Evolutionary conservation across 352 stramenopile species (phyloP).

Genomic region (Globisporangium polare): DNA sequence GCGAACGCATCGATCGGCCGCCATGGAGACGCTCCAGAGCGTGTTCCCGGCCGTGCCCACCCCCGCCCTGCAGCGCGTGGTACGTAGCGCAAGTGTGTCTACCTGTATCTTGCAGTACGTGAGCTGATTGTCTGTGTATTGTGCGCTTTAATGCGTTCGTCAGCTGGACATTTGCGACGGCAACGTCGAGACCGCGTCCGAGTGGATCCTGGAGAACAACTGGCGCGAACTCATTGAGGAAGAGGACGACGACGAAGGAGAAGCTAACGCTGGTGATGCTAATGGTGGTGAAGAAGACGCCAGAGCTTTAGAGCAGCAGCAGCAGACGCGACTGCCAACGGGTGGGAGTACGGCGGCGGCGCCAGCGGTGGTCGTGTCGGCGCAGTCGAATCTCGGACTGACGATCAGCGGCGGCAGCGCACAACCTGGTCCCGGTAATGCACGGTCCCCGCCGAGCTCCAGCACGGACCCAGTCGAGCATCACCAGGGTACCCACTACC

Average conservation of each 20-base stretch:
- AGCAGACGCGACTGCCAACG: constrained; percentile 3
- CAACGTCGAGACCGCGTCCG: constrained; percentile 44
- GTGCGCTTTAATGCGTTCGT: neutral
- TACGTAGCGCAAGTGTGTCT: neutral
- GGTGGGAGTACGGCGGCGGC: neutral
- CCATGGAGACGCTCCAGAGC: constrained; percentile 48
- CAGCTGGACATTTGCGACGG: constrained; percentile 54
- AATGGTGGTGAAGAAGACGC: neutral
- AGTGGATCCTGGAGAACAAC: constrained; percentile 59
- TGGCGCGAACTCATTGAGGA: constrained; percentile 41
- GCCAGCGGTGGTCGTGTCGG: neutral
- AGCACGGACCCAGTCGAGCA: neutral
- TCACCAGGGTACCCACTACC: neutral
- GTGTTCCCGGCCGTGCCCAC: constrained; percentile 41
- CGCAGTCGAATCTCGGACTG: neutral
- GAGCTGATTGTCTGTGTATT: neutral
- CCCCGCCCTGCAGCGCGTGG: constrained; percentile 28
- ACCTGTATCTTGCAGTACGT: neutral
- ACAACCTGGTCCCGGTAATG: neutral
- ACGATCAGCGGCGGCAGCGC: constrained; percentile 11
- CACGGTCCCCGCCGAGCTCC: neutral
- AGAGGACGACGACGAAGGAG: constrained; percentile 4
- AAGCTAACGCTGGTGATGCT: neutral
- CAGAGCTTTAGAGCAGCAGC: neutral
- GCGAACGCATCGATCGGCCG: constrained; percentile 14